phyloP scores from a whole-genome alignment of 441 rosid species.

The Gossypium lobatum region DNA sequence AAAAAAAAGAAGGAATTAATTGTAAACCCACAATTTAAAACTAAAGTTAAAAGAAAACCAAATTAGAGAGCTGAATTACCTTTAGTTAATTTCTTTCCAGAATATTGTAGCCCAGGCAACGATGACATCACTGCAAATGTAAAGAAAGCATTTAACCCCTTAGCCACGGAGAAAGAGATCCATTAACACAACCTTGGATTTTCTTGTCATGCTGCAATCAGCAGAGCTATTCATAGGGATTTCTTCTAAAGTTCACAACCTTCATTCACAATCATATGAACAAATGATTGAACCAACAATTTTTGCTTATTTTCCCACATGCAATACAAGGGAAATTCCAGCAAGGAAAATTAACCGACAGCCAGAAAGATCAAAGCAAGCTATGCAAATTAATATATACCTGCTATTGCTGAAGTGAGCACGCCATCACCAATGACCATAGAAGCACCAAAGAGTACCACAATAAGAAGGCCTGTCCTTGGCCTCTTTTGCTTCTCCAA shows the following conservation, averaged over 20 bases:
- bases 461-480: conserved; percentile 61
- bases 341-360: not conserved
- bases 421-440: conserved; percentile 86
- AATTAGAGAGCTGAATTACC: conserved; percentile 33
- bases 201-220: not conserved
- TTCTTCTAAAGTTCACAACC: not conserved
- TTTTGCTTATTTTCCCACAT: not conserved
- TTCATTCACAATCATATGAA: conserved; percentile 1
- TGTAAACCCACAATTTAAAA: not conserved
- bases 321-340: not conserved
- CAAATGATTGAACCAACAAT: not conserved
- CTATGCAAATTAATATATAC: conserved; percentile 21
- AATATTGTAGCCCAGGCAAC: conserved; percentile 58
- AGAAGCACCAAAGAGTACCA: conserved; percentile 74
- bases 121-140: conserved; percentile 75
- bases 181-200: not conserved
- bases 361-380: not conserved
- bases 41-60: not conserved
- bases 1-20: not conserved
- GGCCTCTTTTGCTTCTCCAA: conserved; percentile 69
- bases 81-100: conserved; percentile 37
- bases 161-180: not conserved
- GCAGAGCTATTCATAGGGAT: not conserved
- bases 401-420: conserved; percentile 84
- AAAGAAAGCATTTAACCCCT: conserved; percentile 15